Base-by-base conservation (phyloP, 192 early-diverging fungal genomes). In the Coemansia reversa region DNA sequence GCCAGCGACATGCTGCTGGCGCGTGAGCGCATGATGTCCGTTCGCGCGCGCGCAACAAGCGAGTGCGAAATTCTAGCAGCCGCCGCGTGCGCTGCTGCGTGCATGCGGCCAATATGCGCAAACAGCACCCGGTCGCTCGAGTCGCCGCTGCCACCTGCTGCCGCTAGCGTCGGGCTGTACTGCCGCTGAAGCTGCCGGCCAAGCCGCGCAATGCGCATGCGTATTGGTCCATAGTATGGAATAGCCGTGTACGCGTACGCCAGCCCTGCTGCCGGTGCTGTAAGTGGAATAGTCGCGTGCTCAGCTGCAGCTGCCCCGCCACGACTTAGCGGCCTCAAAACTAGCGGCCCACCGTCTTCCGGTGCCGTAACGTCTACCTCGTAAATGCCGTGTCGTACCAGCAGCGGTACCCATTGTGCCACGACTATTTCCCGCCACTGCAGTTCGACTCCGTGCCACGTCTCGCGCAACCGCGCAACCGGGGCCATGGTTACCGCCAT, bases 401-500 rank as follows among this genome's bases (percentile, higher is more conserved):
- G 70, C 48, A 90, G 45, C 9, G 85, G 86, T 3, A 84, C 76
- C 90, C 90, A 91, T 30, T 79, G 67, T 3, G 83, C 55, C 2
- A 70, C 71, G 7, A 91, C 78, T 22, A 86, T 56, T 8, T 72
- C 64, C n/a, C 81, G 74, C 59, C 82, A 83, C 16, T 64, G 47
- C 18, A 78, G 60, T 28, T 80, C 74, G 0, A 90, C 86, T 6
- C 83, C 78, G 27, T 86, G 84, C 90, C 90, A 91, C 0, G 88
- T 84, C 66, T 91, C 88, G 51, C 83, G 82, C 48, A 91, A 63
- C 23, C 90, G 83, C 1, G 86, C 75, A 23, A 91, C 78, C 12
- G 84, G 87, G 25, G 87, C 84, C 30, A 86, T 86, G 22, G 87
- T 89, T 0, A 91, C 62, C 5, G 85, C 88, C 64, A 84, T 86